Evolutionary conservation across 83 land plant species (phyloP), one percentile per base, ranked within the genome.

Genomic region (Diphasiastrum complanatum): DNA sequence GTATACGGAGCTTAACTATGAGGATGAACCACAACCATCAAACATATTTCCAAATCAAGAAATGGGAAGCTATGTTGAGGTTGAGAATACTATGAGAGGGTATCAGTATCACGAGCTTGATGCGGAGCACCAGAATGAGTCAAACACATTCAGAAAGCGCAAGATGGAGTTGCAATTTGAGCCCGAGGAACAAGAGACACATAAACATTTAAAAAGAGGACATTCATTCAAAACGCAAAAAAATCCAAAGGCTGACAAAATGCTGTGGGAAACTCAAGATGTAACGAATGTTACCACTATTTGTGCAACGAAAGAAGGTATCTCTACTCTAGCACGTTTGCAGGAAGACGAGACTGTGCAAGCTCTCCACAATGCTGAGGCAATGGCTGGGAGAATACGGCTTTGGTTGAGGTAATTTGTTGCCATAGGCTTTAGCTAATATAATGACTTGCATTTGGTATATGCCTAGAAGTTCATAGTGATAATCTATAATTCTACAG

Each of bases 401-500:
- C 68, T 47, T 25, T 69, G 72, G 72, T 50, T 69, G 19, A 60
- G 72, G 72, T 69, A 40, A n/a, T n/a, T n/a, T 34, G 47, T 20
- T 33, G 24, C 2, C 40, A 30, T 35, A 65, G 63, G n/a, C 16
- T 10, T 23, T 5, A 8, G 22, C 62, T 6, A n/a, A 11, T 48
- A 8, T 22, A 46, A 5, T 4, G 18, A 61, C 14, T 50, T 66
- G 18, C 33, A 23, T 45, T 59, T 51, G 30, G 1, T 8, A 43
- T 20, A 19, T 24, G 25, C 61, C 16, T 24, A n/a, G n/a, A n/a
- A n/a, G n/a, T n/a, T n/a, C n/a, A n/a, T n/a, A n/a, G n/a, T n/a
- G n/a, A 41, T 56, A 47, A 45, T 60, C 29, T 19, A 25, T 63
- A 43, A 32, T n/a, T 41, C 51, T 3, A 41, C 67, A 88, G 98